Conservation (phyloP, 257 asterid genomes). For the Vinca minor region DNA sequence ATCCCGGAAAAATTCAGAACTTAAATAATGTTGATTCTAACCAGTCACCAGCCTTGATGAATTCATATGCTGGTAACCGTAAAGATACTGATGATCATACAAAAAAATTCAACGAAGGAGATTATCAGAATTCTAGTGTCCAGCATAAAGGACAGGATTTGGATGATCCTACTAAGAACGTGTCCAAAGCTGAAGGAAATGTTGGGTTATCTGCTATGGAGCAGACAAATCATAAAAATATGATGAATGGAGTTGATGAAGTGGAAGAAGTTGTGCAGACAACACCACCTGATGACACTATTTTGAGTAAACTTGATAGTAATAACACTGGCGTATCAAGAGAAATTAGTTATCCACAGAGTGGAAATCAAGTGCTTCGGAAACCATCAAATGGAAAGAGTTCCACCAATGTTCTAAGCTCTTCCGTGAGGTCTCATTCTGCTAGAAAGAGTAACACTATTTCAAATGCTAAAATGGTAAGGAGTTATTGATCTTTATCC, state of each 20-base stretch:
- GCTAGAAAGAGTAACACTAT: slow-evolving; percentile 22
- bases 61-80: slow-evolving; percentile 7
- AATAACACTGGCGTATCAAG: slow-evolving; percentile 9
- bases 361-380: slow-evolving; percentile 11
- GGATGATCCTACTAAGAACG: slow-evolving; percentile 10
- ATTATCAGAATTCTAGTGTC: not conserved
- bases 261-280: slow-evolving; percentile 37
- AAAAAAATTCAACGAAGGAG: slow-evolving; percentile 14
- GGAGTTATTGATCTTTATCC: slow-evolving; percentile 2
- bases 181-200: slow-evolving; percentile 11
- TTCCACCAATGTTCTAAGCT: slow-evolving; percentile 6
- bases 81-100: slow-evolving; percentile 13
- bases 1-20: slow-evolving; percentile 19
- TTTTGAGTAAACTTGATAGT: slow-evolving; percentile 21
- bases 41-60: slow-evolving; percentile 12
- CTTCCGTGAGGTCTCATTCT: slow-evolving; percentile 7
- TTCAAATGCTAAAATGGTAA: slow-evolving; percentile 33
- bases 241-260: slow-evolving; percentile 20
- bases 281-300: slow-evolving; percentile 58
- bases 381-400: slow-evolving; percentile 20
- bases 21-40: too few relatives aligned
- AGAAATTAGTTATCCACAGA: slow-evolving; percentile 14
- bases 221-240: slow-evolving; percentile 12
- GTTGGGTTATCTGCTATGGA: slow-evolving; percentile 6
- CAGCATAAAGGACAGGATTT: slow-evolving; percentile 13